Evolutionary conservation across 257 asterid species (phyloP), one percentile per base, ranked within the genome.

Genomic region (Nicotiana knightiana): DNA sequence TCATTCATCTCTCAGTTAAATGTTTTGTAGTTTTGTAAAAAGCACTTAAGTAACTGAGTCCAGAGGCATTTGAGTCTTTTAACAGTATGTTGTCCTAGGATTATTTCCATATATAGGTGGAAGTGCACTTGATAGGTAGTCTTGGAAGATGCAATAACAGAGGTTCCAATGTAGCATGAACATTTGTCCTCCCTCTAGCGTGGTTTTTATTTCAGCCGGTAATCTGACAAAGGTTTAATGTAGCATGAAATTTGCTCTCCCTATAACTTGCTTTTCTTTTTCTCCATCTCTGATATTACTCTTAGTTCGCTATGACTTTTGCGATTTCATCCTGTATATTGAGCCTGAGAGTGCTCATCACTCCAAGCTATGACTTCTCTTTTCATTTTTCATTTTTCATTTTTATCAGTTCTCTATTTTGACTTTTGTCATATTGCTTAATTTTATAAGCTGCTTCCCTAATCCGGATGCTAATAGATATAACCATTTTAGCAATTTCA

Each of bases 1-100:
- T 26, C 62, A 53, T 73, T 73, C 79, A 13, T 26, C 62, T 73
- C 21, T 48, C 24, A 1, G 79, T 26, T 48, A 73, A 73, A 48
- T 73, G 43, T 48, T 73, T 33, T 71, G 59, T 71, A 71, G 79
- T 71, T 73, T 73, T 73, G 43, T 43, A 13, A 73, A 73, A 73
- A 26, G 62, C 43, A 24, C 79, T 48, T 73, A 73, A 73, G 62
- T 48, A 26, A 26, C 79, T 75, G 79, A 15, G 28, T 26, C 28
- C 43, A 48, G 46, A 75, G 26, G 46, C 63, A 75, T 75, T 75
- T 51, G 63, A 26, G 43, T 71, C 79, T 46, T 71, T 24, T 71
- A 21, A 70, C 3, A 10, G 17, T 71, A 46, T 24, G 21, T 46
- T 24, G 17, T 70, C 58, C 77, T 24, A 43, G 35, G 58, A 71